Evolutionary conservation across 768 basidiomycete genomes (phyloP).

Genomic region (Royoungia palumana): DNA sequence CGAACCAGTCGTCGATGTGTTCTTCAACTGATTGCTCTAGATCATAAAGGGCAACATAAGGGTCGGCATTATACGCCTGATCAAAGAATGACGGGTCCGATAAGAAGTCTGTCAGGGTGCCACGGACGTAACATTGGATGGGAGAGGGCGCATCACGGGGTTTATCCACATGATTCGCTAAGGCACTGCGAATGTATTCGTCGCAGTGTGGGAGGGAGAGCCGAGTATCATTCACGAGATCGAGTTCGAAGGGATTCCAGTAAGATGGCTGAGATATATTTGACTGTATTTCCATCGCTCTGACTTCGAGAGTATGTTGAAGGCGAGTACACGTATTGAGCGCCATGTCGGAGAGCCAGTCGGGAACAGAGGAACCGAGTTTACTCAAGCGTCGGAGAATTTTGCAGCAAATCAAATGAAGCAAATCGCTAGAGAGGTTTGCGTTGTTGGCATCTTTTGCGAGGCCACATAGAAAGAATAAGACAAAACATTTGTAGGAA

Average conservation of each 20-base stretch:
- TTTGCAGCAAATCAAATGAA: constrained; percentile 24
- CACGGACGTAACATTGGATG: not conserved
- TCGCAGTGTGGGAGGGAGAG: constrained; percentile 33
- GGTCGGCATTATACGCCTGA: not conserved
- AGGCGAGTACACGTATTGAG: constrained; percentile 28
- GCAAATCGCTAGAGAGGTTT: constrained; percentile 17
- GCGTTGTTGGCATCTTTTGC: constrained; percentile 17
- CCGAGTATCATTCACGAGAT: constrained; percentile 23
- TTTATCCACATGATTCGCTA: constrained; percentile 1
- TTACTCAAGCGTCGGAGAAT: constrained; percentile 17
- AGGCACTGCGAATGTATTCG: constrained; percentile 25
- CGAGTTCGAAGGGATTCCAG: not conserved
- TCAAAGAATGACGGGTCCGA: constrained; percentile 2
- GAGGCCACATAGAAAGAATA: constrained; percentile 35
- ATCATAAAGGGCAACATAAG: constrained; percentile 29
- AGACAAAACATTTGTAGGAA: constrained; percentile 47
- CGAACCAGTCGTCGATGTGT: constrained; percentile 32
- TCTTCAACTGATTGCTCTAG: constrained; percentile 33
- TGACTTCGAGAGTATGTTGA: constrained; percentile 21
- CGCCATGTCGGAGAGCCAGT: constrained; percentile 37
- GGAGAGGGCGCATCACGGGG: constrained; percentile 6
- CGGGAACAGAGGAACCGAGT: constrained; percentile 9
- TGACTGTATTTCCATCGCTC: constrained; percentile 33
- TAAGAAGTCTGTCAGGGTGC: too few relatives aligned
- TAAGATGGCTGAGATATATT: constrained; percentile 6